Percentiles rank a stretch among this genome's conserved stretches.
Conservation (phyloP, 2,329 filamentous ascomycete species). For the Aspergillus fijiensis region DNA sequence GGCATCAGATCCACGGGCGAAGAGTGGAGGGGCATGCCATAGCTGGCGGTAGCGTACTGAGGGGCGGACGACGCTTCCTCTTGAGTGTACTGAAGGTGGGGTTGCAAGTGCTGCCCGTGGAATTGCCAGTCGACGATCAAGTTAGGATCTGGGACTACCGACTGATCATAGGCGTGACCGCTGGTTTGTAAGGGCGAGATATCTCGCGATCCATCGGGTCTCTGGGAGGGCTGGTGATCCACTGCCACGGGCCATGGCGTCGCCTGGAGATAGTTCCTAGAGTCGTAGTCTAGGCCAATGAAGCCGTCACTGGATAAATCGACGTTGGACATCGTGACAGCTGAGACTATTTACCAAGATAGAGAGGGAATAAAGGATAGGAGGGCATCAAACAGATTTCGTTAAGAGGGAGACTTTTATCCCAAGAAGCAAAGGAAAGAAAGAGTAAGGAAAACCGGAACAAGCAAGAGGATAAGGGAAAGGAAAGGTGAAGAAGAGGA, state of each 20-base stretch:
- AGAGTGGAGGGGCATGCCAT: conserved; percentile 47
- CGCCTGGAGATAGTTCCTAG: conserved; percentile 46
- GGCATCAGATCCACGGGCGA: conserved; percentile 56
- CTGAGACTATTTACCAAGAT: conserved; percentile 19
- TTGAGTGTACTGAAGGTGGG: conserved; percentile 40
- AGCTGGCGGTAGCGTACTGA: conserved; percentile 59
- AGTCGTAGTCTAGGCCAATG: conserved; percentile 49
- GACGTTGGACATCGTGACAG: conserved; percentile 44
- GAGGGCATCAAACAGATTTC: conserved; percentile 6
- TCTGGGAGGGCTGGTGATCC: conserved; percentile 41
- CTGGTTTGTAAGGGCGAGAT: conserved; percentile 46
- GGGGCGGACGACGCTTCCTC: conserved; percentile 57
- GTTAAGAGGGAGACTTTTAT: conserved; percentile 5
- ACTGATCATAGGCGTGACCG: conserved; percentile 45
- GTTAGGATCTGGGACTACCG: conserved; percentile 44
- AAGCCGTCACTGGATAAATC: conserved; percentile 48
- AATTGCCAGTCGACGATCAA: conserved; percentile 50
- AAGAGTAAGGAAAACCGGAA: conserved; percentile 7
- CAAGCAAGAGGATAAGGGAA: not conserved
- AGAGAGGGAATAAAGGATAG: conserved; percentile 19
- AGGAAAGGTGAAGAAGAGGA: not conserved
- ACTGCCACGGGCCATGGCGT: conserved; percentile 46
- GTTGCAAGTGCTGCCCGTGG: conserved; percentile 37
- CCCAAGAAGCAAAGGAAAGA: conserved; percentile 10
- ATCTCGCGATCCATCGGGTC: conserved; percentile 40